Base-by-base conservation (phyloP, 225 moss, liverwort and hornwort species). In the Marchantia polymorpha region DNA sequence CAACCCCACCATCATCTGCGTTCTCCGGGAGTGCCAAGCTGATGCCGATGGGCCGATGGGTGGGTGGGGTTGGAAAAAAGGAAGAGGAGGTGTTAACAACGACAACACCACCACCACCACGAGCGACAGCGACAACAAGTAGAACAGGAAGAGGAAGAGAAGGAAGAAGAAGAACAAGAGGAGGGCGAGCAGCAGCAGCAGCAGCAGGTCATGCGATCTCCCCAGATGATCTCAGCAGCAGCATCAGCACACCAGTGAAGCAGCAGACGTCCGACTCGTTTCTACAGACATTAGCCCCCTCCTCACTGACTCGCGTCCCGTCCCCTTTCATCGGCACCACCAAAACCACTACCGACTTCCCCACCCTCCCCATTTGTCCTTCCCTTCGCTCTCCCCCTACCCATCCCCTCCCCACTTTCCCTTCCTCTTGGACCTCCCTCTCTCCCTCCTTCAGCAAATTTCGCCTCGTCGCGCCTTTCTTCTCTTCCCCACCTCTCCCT, bases 1-100 rank as follows among this genome's bases (percentile, higher is more conserved):
- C 75, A 75, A 75, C 75, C 75, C 58, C 75, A 75, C 39, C 58
- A 39, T 74, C 73, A 52, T 30, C 39, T 59, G 10, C 17, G 29
- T 31, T 31, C 1, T 52, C 56, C 30, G 22, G n/a, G 50, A 19
- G 25, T 23, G 72, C 72, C 52, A 16, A 54, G 25, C 26, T 9
- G 19, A 12, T 56, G 7, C 55, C 16, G 56, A 12, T 54, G 55
- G 26, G 10, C 55, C 29, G 55, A 55, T 56, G 55, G 74, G 30
- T 56, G 55, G 74, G 30, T 74, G 72, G 74, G 74, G 74, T 52
- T 75, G 75, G 27, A 52, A 55, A 17, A 26, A 6, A 74, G 27
- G 27, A 58, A 13, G 56, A 58, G 13, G 56, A 2, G 39, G 2
- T 39, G n/a, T n/a, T n/a, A n/a, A n/a, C n/a, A 31, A 30, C 49